Evolutionary conservation across 331 rosid genomes (phyloP).

Genomic region (Malus hybrid): DNA sequence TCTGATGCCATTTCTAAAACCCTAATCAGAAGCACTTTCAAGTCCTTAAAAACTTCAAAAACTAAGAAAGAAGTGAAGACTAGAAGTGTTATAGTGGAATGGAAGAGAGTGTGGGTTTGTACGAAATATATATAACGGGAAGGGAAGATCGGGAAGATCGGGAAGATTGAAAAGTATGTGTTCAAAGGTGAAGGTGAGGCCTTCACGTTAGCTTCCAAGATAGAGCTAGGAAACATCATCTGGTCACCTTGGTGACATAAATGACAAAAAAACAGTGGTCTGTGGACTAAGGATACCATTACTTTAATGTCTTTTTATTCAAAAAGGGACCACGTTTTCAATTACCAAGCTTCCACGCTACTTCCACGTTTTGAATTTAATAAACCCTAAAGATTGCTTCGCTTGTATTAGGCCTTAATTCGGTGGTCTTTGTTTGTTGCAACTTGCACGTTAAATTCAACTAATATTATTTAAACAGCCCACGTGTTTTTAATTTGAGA

Average conservation of each 20-base stretch:
- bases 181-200: neutral
- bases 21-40: no score
- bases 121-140: neutral
- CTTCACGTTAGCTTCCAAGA: constrained; percentile 22
- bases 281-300: neutral
- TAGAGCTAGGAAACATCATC: constrained; percentile 17
- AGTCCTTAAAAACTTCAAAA: no score
- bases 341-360: constrained; percentile 6
- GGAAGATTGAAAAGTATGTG: neutral
- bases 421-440: neutral
- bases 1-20: constrained; percentile 1
- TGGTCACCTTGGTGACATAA: neutral
- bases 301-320: neutral
- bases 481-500: neutral
- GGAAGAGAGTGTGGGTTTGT: neutral
- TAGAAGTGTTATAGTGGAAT: constrained; percentile 3
- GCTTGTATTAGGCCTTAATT: no score
- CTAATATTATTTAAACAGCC: neutral
- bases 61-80: neutral
- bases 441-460: neutral
- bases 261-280: neutral
- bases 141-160: neutral
- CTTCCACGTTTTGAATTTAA: neutral
- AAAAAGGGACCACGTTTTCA: neutral
- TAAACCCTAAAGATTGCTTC: neutral